Percentiles rank a stretch among this genome's conserved stretches.
Evolutionary conservation across 2,329 filamentous ascomycete genomes (phyloP).

Genomic region (Botrytis fabae): DNA sequence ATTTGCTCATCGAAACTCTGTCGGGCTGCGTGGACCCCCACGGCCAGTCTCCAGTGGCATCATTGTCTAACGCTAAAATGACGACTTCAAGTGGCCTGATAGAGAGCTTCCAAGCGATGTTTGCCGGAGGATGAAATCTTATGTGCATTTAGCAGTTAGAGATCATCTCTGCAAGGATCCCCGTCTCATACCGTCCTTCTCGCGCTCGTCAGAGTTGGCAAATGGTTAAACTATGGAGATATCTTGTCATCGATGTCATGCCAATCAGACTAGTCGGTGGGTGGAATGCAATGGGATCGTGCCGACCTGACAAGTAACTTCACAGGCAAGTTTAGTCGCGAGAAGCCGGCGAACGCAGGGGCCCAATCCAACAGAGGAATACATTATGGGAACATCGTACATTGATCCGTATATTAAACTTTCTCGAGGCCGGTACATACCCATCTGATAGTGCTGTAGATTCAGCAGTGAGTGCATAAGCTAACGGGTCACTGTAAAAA

Average conservation of each 20-base stretch:
- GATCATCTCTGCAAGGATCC: slow-evolving; percentile 7
- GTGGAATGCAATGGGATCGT: neutral
- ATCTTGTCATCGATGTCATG: neutral
- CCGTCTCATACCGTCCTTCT: neutral
- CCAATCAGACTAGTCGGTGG: neutral
- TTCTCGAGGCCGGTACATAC: neutral
- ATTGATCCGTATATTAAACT: neutral
- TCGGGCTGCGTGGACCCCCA: neutral
- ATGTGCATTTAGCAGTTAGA: slow-evolving; percentile 5
- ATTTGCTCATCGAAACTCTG: neutral
- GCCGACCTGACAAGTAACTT: neutral
- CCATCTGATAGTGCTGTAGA: slow-evolving; percentile 5
- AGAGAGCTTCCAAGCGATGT: neutral
- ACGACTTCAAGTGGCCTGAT: neutral
- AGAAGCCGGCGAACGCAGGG: neutral
- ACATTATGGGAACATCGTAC: neutral
- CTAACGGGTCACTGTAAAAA: too few species aligned
- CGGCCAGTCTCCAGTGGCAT: neutral
- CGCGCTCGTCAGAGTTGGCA: neutral
- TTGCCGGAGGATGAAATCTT: slow-evolving; percentile 18
- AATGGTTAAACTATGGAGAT: neutral
- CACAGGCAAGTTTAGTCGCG: neutral
- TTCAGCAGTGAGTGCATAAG: neutral
- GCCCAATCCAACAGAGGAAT: neutral
- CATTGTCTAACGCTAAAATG: neutral